These are phyloP conservation scores for Sphagnurus paluster DNA, from an alignment of 1,284 basidiomycete genomes.

Conservation along the genomic window DNA sequence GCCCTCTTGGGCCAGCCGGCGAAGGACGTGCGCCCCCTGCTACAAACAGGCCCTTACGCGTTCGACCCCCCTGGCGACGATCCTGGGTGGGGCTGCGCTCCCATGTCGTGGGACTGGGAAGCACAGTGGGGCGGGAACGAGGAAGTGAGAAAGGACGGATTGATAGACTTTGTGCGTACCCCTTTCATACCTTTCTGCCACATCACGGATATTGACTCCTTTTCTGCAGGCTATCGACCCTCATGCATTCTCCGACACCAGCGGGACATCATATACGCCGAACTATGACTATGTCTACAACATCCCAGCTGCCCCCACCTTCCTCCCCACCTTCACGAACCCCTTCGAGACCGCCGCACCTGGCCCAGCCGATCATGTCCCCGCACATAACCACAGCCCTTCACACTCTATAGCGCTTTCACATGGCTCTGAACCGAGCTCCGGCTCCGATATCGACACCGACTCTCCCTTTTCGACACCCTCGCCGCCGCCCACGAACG, in stretches of 20 bases:
- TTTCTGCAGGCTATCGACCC: too few relatives aligned
- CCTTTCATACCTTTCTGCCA: not conserved
- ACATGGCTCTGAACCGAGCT: too few relatives aligned
- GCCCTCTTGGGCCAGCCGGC: not conserved
- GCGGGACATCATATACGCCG: not conserved
- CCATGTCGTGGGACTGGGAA: too few relatives aligned
- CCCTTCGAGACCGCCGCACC: not conserved
- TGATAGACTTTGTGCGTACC: not conserved
- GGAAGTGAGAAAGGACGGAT: not conserved
- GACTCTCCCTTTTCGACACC: not conserved
- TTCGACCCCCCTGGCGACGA: not conserved
- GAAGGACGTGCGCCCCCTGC: conserved; percentile 3
- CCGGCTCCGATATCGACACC: not conserved
- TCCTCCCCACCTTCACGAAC: not conserved
- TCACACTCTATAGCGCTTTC: too few relatives aligned
- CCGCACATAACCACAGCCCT: not conserved
- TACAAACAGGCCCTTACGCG: conserved; percentile 18
- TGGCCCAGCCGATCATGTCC: not conserved
- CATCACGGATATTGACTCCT: not conserved
- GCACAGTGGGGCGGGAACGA: not conserved
- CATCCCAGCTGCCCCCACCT: not conserved
- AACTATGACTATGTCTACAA: not conserved
- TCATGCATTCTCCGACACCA: not conserved
- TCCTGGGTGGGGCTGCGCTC: not conserved
- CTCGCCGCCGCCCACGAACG: not conserved